Percentiles rank a stretch among this genome's conserved stretches.
These are phyloP conservation scores for Solanum okadae DNA, from an alignment of 257 asterid genomes.

Conservation along the genomic window DNA sequence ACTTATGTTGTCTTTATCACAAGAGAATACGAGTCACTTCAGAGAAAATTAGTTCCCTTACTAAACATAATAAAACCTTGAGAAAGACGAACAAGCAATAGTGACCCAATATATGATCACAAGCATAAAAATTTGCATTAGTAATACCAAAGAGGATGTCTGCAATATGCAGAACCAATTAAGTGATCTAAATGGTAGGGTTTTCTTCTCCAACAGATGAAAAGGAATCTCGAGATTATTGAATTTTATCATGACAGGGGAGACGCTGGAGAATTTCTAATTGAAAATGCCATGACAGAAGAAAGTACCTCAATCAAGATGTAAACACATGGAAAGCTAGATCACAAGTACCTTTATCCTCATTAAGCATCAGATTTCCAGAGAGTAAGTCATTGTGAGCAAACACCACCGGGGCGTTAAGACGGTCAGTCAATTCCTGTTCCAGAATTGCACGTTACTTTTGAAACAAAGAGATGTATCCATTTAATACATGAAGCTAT, in stretches of 20 bases:
- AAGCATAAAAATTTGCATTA: background rate
- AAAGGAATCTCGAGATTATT: background rate
- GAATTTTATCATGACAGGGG: background rate
- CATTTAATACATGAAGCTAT: background rate
- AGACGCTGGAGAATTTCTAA: background rate
- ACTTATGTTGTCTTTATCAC: background rate
- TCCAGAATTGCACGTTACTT: conserved; percentile 3
- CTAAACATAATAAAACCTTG: background rate
- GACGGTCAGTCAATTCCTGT: conserved; percentile 75
- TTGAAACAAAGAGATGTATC: background rate
- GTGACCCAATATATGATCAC: background rate
- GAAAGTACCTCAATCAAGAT: background rate
- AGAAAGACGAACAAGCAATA: background rate
- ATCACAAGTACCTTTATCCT: conserved; percentile 57
- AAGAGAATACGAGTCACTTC: background rate
- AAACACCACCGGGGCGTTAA: conserved; percentile 64
- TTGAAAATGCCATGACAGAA: background rate
- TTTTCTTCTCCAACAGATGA: background rate
- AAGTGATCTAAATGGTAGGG: background rate
- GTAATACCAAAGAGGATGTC: background rate
- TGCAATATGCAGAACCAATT: background rate
- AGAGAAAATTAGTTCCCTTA: background rate
- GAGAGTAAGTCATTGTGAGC: conserved; percentile 88
- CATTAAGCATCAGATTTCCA: conserved; percentile 90
- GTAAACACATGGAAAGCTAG: background rate